Percentiles rank a stretch among this genome's conserved stretches.
phyloP scores from a whole-genome alignment of 257 asterid species.

The Asclepias syriaca region DNA sequence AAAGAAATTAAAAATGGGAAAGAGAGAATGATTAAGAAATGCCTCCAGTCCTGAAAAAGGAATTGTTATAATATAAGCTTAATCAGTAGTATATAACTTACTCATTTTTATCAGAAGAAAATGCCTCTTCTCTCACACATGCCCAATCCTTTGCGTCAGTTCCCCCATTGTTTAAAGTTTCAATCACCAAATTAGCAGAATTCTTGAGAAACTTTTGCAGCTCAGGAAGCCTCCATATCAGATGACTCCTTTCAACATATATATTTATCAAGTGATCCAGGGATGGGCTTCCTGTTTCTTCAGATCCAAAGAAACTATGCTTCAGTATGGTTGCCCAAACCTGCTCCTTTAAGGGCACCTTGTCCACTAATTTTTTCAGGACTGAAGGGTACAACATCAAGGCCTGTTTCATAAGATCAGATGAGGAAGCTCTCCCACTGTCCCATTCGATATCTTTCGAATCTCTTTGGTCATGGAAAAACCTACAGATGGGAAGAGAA shows the following conservation, averaged over 20 bases:
- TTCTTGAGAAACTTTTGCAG: constrained; percentile 68
- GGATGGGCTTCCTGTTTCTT: constrained; percentile 60
- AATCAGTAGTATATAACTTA: constrained; percentile 24
- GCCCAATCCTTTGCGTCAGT: constrained; percentile 65
- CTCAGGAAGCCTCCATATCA: constrained; percentile 93
- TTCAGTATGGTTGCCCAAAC: constrained; percentile 50
- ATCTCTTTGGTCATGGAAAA: constrained; percentile 53
- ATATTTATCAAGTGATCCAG: constrained; percentile 74
- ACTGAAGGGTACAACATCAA: constrained; percentile 86
- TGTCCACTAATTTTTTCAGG: constrained; percentile 61
- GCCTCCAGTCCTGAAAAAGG: not conserved
- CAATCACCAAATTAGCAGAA: constrained; percentile 58
- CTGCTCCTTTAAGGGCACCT: constrained; percentile 82
- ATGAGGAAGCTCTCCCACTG: constrained; percentile 45
- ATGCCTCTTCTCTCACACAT: constrained; percentile 77
- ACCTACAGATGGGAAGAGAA: constrained; percentile 76
- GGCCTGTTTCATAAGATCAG: constrained; percentile 90
- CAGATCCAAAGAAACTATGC: constrained; percentile 50
- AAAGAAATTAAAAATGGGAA: not conserved
- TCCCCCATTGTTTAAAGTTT: constrained; percentile 39
- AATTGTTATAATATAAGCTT: not conserved
- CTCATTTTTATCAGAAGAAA: constrained; percentile 83
- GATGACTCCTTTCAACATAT: constrained; percentile 76
- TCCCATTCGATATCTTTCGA: constrained; percentile 18
- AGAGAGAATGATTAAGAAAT: not conserved